A percentile compares a stretch with the other conserved stretches of the same genome.
Evolutionary conservation across 1,139 yeast species (phyloP).

Genomic region (Candida smagusa): DNA sequence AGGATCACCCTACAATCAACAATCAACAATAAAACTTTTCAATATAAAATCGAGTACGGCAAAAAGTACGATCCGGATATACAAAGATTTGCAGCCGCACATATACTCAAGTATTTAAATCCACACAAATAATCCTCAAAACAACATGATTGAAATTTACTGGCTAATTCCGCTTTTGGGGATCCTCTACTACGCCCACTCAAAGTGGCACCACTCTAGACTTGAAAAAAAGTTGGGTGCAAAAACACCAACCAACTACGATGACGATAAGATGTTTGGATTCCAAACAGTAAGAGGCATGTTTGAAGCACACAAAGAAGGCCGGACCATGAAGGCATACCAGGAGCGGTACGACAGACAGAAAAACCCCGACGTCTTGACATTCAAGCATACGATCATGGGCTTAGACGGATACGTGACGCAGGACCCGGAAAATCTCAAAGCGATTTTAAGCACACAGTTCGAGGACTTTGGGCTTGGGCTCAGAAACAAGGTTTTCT

Average conservation of each 20-base stretch:
- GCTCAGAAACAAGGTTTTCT: slow-evolving; percentile 30
- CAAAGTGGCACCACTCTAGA: too few relatives aligned
- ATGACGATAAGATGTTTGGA: slow-evolving; percentile 12
- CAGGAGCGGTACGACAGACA: slow-evolving; percentile 2
- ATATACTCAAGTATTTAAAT: not conserved
- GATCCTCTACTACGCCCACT: too few relatives aligned
- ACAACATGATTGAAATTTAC: too few relatives aligned
- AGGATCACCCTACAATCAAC: too few relatives aligned
- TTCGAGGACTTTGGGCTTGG: slow-evolving; percentile 55
- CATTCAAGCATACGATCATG: not conserved
- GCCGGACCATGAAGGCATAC: slow-evolving; percentile 3
- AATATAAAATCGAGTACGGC: too few relatives aligned
- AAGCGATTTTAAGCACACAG: slow-evolving; percentile 40
- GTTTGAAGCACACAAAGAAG: slow-evolving; percentile 2
- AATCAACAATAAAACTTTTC: too few relatives aligned
- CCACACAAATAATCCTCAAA: not conserved
- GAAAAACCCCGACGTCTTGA: not conserved
- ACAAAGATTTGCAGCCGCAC: not conserved
- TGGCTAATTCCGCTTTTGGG: too few relatives aligned
- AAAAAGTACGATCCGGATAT: too few relatives aligned
- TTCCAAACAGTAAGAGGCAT: slow-evolving; percentile 7
- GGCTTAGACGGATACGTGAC: slow-evolving; percentile 14
- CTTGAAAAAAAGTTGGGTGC: slow-evolving; percentile 11
- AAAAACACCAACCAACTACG: slow-evolving; percentile 6
- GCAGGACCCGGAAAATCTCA: slow-evolving; percentile 25